Evolutionary conservation across 2,329 filamentous ascomycete genomes (phyloP).

Genomic region (Hymenoscyphus linearis): DNA sequence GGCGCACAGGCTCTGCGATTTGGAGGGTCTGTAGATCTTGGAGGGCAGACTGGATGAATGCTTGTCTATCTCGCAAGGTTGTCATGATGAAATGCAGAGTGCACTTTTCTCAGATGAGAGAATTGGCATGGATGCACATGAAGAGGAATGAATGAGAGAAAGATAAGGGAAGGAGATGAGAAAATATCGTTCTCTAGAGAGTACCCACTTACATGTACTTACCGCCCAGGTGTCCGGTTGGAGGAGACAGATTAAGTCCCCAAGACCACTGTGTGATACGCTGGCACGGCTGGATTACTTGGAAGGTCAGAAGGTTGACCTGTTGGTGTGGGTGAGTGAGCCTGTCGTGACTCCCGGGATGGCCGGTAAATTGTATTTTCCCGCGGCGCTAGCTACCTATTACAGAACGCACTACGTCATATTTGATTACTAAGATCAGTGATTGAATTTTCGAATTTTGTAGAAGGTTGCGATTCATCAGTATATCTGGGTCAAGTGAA

Average conservation of each 20-base stretch:
- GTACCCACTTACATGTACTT: neutral
- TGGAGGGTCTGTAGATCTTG: slow-evolving; percentile 16
- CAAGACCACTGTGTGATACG: neutral
- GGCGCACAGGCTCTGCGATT: slow-evolving; percentile 15
- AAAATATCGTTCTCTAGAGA: neutral
- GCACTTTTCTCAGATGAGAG: neutral
- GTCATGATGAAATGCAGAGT: slow-evolving; percentile 14
- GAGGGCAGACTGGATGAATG: slow-evolving; percentile 17
- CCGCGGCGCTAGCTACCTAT: neutral
- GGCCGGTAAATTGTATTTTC: neutral
- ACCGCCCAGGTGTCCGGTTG: neutral
- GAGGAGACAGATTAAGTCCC: neutral
- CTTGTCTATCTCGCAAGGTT: slow-evolving; percentile 17
- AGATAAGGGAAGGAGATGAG: neutral
- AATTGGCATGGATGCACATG: neutral
- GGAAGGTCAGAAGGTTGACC: neutral
- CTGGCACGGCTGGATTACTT: neutral
- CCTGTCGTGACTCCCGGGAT: neutral
- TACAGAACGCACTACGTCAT: neutral
- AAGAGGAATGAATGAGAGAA: neutral
- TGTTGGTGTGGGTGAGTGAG: neutral
- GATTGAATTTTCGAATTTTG: neutral
- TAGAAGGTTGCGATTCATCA: no score
- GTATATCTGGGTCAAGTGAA: no score
- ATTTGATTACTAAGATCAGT: neutral